Conservation (phyloP, 129 eudicot genomes). For the Apium graveolens region DNA sequence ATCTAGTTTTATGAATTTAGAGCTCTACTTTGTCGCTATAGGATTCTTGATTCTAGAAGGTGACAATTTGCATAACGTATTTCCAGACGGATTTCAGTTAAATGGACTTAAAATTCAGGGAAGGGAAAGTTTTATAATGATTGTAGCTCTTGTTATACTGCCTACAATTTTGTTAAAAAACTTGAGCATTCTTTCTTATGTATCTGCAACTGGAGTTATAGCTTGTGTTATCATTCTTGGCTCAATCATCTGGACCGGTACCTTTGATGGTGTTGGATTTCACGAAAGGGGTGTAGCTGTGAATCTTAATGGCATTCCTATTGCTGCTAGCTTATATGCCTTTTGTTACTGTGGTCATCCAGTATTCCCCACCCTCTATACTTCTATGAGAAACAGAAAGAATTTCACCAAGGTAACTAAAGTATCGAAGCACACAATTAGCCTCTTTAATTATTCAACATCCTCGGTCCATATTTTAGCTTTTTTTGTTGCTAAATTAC, state of each 20-base stretch:
- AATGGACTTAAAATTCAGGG: constrained; percentile 34
- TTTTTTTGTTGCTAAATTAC: too few relatives aligned
- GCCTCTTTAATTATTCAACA: background rate
- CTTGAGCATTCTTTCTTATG: constrained; percentile 57
- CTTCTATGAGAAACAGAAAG: constrained; percentile 59
- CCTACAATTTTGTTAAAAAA: constrained; percentile 57
- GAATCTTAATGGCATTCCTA: constrained; percentile 61
- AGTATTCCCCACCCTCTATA: constrained; percentile 71
- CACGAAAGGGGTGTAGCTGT: constrained; percentile 39
- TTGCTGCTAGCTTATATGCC: constrained; percentile 74
- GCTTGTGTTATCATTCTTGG: constrained; percentile 56
- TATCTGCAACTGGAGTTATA: constrained; percentile 72
- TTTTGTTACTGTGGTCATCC: constrained; percentile 93
- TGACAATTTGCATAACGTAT: constrained; percentile 55
- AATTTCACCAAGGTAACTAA: constrained; percentile 68
- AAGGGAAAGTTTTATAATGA: constrained; percentile 37
- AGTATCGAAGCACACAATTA: background rate
- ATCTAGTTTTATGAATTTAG: constrained; percentile 50
- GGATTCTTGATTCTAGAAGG: constrained; percentile 89
- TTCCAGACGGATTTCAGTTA: constrained; percentile 39
- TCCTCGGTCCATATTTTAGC: background rate
- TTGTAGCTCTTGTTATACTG: constrained; percentile 52
- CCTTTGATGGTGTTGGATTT: constrained; percentile 79
- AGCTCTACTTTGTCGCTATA: constrained; percentile 69
- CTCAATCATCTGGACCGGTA: constrained; percentile 61